phyloP scores from a whole-genome alignment of 805 yeast species.

The Naumovozyma castellii region DNA sequence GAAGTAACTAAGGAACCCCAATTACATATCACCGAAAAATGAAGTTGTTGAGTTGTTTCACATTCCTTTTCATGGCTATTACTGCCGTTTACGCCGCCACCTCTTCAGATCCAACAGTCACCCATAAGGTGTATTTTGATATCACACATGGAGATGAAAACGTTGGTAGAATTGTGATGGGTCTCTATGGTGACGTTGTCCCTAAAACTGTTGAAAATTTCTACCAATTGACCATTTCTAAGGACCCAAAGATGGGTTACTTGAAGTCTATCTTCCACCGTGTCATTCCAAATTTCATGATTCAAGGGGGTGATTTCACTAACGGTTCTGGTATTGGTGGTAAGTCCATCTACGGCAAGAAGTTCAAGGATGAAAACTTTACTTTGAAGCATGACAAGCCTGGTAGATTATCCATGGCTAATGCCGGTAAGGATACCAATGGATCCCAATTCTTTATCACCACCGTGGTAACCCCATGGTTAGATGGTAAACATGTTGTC shows the following conservation, averaged over 20 bases:
- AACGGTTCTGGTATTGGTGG: slow-evolving; percentile 66
- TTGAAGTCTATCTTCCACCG: slow-evolving; percentile 60
- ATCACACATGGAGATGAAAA: slow-evolving; percentile 66
- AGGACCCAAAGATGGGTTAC: slow-evolving; percentile 58
- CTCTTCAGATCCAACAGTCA: slow-evolving; percentile 34
- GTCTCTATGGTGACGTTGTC: slow-evolving; percentile 76
- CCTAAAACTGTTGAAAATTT: slow-evolving; percentile 89
- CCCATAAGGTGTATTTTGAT: slow-evolving; percentile 80
- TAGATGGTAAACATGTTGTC: slow-evolving; percentile 90
- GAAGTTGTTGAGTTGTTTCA: slow-evolving; percentile 10
- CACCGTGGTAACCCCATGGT: slow-evolving; percentile 83
- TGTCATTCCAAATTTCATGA: slow-evolving; percentile 62
- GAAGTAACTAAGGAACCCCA: neutral
- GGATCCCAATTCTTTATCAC: slow-evolving; percentile 89
- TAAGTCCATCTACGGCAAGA: slow-evolving; percentile 60
- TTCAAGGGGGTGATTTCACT: slow-evolving; percentile 76
- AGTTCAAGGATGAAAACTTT: slow-evolving; percentile 63
- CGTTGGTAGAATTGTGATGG: slow-evolving; percentile 77
- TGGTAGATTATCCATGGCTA: slow-evolving; percentile 69
- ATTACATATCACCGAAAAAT: slow-evolving; percentile 1
- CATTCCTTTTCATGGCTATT: slow-evolving; percentile 5
- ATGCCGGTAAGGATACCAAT: slow-evolving; percentile 70
- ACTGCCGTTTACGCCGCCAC: slow-evolving; percentile 14
- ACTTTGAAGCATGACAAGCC: slow-evolving; percentile 57
- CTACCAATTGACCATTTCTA: slow-evolving; percentile 68